Conservation (phyloP, 345 rosid genomes). For the Camelina hispida region DNA sequence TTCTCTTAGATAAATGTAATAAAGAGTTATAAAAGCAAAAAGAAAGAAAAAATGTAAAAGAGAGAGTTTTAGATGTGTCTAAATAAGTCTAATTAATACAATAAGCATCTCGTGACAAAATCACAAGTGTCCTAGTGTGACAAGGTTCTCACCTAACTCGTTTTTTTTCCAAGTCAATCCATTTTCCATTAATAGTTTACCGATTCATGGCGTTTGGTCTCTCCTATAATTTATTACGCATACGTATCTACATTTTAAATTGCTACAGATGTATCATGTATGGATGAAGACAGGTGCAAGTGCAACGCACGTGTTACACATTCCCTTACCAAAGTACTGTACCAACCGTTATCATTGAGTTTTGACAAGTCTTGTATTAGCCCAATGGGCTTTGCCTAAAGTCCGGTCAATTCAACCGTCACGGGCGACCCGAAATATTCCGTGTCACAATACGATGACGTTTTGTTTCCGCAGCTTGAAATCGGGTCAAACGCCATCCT, state of each 20-base stretch:
- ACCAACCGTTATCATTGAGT: neutral
- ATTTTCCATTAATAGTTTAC: neutral
- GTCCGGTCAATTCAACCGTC: neutral
- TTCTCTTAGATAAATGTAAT: too few species aligned
- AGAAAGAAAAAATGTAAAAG: neutral
- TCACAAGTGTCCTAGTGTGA: conserved; percentile 22
- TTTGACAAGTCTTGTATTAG: neutral
- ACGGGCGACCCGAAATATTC: neutral
- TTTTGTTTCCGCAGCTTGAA: neutral
- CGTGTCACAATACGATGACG: neutral
- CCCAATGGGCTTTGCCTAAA: conserved; percentile 25
- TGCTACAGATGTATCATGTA: conserved; percentile 15
- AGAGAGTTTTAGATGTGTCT: conserved; percentile 3
- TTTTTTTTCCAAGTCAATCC: conserved; percentile 5
- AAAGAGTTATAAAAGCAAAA: too few species aligned
- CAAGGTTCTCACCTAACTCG: conserved; percentile 29
- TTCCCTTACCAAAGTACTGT: neutral
- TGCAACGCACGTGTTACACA: conserved; percentile 41
- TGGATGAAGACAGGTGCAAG: conserved; percentile 25
- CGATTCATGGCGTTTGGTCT: conserved; percentile 4
- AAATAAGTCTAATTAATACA: neutral
- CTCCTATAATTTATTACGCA: conserved; percentile 11
- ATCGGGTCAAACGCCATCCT: conserved; percentile 18
- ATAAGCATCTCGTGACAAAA: conserved; percentile 12
- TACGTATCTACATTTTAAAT: neutral